These are phyloP conservation scores for Calocybe gangraenosa DNA, from an alignment of 768 basidiomycete species.

Conservation along the genomic window DNA sequence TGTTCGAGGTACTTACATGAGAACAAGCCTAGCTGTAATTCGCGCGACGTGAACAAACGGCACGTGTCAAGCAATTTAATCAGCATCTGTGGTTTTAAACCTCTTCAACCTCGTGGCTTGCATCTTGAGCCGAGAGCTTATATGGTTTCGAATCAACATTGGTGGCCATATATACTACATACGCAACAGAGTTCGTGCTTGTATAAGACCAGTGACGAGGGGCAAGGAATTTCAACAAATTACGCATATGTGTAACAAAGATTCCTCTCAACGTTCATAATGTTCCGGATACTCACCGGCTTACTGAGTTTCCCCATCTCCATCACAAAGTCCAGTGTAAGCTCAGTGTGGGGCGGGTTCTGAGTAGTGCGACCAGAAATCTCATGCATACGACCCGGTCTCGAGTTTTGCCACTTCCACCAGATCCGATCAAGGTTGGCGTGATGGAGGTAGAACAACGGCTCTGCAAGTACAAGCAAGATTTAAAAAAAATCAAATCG, in stretches of 20 bases:
- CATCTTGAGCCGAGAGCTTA: no score
- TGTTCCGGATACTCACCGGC: conserved; percentile 2
- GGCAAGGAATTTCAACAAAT: no score
- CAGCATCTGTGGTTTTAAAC: no score
- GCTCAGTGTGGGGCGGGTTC: conserved; percentile 23
- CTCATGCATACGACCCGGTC: conserved; percentile 24
- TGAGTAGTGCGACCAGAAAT: conserved; percentile 29
- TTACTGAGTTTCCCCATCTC: conserved; percentile 6
- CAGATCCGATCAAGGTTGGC: conserved; percentile 36
- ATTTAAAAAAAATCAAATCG: not conserved
- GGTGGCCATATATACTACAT: no score
- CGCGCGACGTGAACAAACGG: no score
- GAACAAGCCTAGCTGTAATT: no score
- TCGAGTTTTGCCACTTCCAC: conserved; percentile 33
- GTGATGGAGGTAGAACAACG: conserved; percentile 38
- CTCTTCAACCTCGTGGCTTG: no score
- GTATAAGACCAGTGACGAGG: no score
- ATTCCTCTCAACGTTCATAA: conserved; percentile 5
- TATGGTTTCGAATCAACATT: no score
- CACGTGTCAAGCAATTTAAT: no score
- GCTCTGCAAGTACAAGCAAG: conserved; percentile 22
- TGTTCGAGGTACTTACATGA: no score
- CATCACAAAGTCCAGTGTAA: conserved; percentile 22
- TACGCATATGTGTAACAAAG: conserved; percentile 4
- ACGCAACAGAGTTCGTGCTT: no score